phyloP scores from a whole-genome alignment of 2,329 filamentous ascomycete genomes.

The Ceratocystiopsis sp. region DNA sequence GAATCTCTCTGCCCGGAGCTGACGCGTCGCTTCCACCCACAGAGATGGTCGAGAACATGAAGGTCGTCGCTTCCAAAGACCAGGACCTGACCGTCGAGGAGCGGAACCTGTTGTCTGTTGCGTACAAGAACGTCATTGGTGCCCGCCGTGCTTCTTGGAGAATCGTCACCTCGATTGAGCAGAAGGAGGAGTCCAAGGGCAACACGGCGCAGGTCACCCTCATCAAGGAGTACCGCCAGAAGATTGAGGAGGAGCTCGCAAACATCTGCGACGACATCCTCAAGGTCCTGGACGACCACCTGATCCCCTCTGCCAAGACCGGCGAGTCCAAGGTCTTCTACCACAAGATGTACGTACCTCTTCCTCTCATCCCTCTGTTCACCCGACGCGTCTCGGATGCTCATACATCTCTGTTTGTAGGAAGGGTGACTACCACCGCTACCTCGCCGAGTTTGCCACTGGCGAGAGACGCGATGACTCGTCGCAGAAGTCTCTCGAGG shows the following conservation, averaged over 20 bases:
- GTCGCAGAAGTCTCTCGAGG: slow-evolving; percentile 85
- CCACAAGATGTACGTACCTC: slow-evolving; percentile 71
- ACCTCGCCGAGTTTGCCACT: slow-evolving; percentile 90
- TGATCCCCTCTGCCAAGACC: slow-evolving; percentile 84
- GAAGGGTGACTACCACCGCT: slow-evolving; percentile 99
- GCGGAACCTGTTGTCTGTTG: slow-evolving; percentile 91
- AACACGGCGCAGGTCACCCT: slow-evolving; percentile 76
- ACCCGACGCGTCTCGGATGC: background rate
- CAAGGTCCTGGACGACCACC: slow-evolving; percentile 78
- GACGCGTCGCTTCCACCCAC: slow-evolving; percentile 10
- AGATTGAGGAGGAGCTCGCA: slow-evolving; percentile 90
- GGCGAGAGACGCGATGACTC: slow-evolving; percentile 90
- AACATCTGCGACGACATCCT: slow-evolving; percentile 97
- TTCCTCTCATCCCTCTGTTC: background rate
- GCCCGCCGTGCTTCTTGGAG: slow-evolving; percentile 94
- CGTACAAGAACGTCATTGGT: slow-evolving; percentile 98
- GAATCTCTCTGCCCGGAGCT: background rate
- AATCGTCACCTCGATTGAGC: slow-evolving; percentile 96
- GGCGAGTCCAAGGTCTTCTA: slow-evolving; percentile 99
- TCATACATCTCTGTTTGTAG: slow-evolving; percentile 27
- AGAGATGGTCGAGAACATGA: slow-evolving; percentile 99
- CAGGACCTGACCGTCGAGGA: slow-evolving; percentile 79
- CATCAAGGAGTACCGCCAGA: slow-evolving; percentile 96
- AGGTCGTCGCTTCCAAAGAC: slow-evolving; percentile 82
- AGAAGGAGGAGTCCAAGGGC: slow-evolving; percentile 99